Evolutionary conservation across 495 filamentous ascomycete species (phyloP).

Genomic region (Trichoderma erinaceum): DNA sequence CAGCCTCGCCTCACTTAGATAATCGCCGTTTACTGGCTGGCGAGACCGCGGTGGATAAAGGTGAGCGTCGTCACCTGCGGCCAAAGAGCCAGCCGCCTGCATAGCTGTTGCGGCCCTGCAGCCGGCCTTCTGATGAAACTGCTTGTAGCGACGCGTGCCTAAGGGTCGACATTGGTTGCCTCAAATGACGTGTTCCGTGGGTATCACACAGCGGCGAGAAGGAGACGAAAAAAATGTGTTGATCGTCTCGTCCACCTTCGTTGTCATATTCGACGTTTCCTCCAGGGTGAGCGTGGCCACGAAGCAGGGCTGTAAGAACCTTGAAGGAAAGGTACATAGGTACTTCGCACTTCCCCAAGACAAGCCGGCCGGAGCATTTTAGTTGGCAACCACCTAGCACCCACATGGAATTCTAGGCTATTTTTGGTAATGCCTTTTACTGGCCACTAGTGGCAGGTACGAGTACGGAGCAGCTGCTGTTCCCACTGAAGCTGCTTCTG

Average conservation of each 20-base stretch:
- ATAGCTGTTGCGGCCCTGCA: background rate
- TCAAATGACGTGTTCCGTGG: slow-evolving; percentile 4
- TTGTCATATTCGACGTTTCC: background rate
- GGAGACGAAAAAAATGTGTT: background rate
- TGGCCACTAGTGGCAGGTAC: background rate
- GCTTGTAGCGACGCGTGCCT: background rate
- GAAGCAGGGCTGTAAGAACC: background rate
- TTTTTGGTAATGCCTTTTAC: background rate
- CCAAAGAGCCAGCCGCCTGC: background rate
- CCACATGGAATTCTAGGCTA: background rate
- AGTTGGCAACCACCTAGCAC: background rate
- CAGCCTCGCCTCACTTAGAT: background rate
- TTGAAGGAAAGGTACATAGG: too few relatives aligned
- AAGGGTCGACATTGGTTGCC: background rate
- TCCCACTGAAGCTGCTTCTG: background rate
- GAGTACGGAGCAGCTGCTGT: background rate
- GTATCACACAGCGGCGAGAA: background rate
- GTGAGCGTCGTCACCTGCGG: slow-evolving; percentile 12
- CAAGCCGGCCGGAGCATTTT: background rate
- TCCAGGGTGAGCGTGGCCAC: slow-evolving; percentile 1
- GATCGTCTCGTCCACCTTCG: background rate
- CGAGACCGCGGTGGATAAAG: background rate
- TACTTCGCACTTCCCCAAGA: too few relatives aligned
- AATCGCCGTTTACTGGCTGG: background rate
- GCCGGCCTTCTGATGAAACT: background rate